These are phyloP conservation scores for Pythium biforme DNA, from an alignment of 352 stramenopile genomes.

Conservation along the genomic window DNA sequence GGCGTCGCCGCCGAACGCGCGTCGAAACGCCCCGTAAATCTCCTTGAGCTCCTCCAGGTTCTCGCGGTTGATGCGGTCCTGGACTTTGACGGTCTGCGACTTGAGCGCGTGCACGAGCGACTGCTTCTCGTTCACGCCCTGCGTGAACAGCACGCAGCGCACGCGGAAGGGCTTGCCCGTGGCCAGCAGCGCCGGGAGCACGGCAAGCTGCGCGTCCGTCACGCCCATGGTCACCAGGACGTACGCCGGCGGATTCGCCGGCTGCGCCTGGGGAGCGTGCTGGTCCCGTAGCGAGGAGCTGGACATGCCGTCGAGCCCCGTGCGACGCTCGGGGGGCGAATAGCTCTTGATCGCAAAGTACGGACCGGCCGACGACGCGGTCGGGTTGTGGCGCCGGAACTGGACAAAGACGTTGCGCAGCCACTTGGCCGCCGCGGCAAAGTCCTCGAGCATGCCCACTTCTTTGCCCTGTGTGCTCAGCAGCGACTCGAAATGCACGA, in stretches of 20 bases:
- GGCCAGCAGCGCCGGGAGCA: constrained; percentile 47
- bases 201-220: constrained; percentile 43
- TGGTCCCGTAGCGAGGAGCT: no score
- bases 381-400: constrained; percentile 45
- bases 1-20: constrained; percentile 33
- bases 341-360: constrained; percentile 69
- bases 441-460: constrained; percentile 93
- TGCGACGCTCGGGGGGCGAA: constrained; percentile 34
- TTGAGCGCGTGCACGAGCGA: constrained; percentile 80
- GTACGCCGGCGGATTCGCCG: constrained; percentile 17
- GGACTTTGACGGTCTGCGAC: constrained; percentile 67
- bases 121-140: constrained; percentile 86
- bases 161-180: constrained; percentile 53
- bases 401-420: constrained; percentile 77
- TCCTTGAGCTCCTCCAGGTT: constrained; percentile 66
- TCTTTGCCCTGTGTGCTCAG: constrained; percentile 93
- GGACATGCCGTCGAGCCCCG: neutral
- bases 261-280: no score
- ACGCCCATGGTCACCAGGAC: constrained; percentile 70
- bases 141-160: constrained; percentile 71
- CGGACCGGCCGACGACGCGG: constrained; percentile 29
- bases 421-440: constrained; percentile 80
- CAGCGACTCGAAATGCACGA: constrained; percentile 85
- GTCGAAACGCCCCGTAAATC: constrained; percentile 57
- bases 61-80: constrained; percentile 82